Percentiles rank a stretch among this genome's conserved stretches.
Conservation (phyloP, 169 alveolate species). For the Toxoplasma gondii region DNA sequence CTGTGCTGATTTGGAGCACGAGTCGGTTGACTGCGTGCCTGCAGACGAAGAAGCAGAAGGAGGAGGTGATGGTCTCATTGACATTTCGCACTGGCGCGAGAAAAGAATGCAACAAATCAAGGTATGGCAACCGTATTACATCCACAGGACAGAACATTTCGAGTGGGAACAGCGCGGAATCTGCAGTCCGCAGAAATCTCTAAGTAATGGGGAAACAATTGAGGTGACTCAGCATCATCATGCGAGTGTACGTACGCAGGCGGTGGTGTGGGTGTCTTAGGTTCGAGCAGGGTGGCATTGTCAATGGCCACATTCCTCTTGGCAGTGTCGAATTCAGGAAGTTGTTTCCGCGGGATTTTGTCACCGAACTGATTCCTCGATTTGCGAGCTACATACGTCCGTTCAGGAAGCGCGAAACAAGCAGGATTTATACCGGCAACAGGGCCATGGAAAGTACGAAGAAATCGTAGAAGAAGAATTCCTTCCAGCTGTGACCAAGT, state of each 20-base stretch:
- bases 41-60: constrained; percentile 29
- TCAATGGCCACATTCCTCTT: too few relatives aligned
- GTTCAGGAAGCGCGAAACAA: constrained; percentile 27
- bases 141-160: neutral
- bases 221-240: too few relatives aligned
- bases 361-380: too few relatives aligned
- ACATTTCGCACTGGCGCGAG: constrained; percentile 56
- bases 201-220: too few relatives aligned
- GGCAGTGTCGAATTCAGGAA: too few relatives aligned
- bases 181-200: too few relatives aligned
- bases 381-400: neutral
- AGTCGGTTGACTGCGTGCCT: neutral
- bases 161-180: too few relatives aligned
- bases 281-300: too few relatives aligned
- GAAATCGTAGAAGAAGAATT: constrained; percentile 64
- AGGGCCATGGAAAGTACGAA: constrained; percentile 66
- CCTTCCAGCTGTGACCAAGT: constrained; percentile 47
- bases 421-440: constrained; percentile 30
- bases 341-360: too few relatives aligned
- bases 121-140: constrained; percentile 7
- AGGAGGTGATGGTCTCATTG: constrained; percentile 2
- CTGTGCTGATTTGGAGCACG: too few relatives aligned
- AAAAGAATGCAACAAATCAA: constrained; percentile 40
- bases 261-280: too few relatives aligned
- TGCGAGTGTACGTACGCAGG: too few relatives aligned